Base-by-base conservation (phyloP, 805 yeast species). In the Metschnikowia similis region DNA sequence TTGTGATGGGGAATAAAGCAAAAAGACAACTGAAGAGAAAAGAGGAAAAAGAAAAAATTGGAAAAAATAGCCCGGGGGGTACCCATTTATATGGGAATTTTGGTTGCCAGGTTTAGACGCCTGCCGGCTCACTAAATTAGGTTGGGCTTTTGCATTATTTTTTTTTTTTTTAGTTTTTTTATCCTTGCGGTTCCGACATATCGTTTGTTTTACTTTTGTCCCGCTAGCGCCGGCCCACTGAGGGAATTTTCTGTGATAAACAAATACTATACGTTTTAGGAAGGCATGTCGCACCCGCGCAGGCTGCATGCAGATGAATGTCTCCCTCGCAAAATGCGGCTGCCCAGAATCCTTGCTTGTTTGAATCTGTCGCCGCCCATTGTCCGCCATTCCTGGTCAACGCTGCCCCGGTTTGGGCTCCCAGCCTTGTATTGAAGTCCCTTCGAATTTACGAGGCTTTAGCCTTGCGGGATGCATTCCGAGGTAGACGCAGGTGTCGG, bases 161-260 rank as follows among this genome's bases (percentile, higher is more conserved):
- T 49, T 35, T 46, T 35, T 28, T 48, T 48, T 40, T 26, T 44
- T 32, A 13, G 36, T 48, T 41, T 49, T 45, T 49, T 30, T 46
- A 29, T 32, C 45, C 46, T 45, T 31, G 32, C 43, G 34, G 39
- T 44, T 46, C 44, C 50, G 48, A 44, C 42, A 39, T 36, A 37
- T 45, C 48, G 41, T 53, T 51, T 49, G 47, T 44, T 48, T 38
- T 44, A 32, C 47, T 28, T 28, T 48, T 45, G 38, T 38, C 37
- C 47, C 53, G 48, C 38, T 39, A 32, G 26, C 36, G 44, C 50
- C 46, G 52, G 27, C 44, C 27, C 47, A 46, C 47, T 57, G 60
- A 48, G 60, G 60, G 60, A 57, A 56, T 57, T 56, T 47, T 45
- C 36, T 49, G 51, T 51, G 51, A 56, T 57, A 57, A 57, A 57